Evolutionary conservation across 345 rosid genomes (phyloP), one percentile per base, ranked within the genome.

Genomic region (Moricandia moricandioides): DNA sequence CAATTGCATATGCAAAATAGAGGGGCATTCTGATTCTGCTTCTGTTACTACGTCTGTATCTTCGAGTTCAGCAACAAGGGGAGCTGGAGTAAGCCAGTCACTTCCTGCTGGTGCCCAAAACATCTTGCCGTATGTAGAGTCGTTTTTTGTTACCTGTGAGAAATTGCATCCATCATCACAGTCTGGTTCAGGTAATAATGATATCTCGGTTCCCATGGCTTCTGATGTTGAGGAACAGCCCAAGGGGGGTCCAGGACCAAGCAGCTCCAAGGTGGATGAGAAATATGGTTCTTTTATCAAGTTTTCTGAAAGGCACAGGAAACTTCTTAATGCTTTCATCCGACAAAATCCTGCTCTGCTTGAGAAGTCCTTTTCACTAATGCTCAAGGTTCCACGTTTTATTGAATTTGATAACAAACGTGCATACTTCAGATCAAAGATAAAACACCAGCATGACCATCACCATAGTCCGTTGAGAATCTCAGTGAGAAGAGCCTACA

Each of bases 21-120:
- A 94, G 88, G 85, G 83, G 80, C 89, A 72, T 82, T 86, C 96
- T 55, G 97, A 94, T 63, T 83, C 95, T 62, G 66, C 79, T 4
- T 61, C 89, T 43, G 17, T 56, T 37, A 59, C 72, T 29, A 29
- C 66, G 40, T 45, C 88, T 40, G 40, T 86, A 11, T 74, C 86
- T 24, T 84, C 70, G 82, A 68, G 84, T 68, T 83, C 96, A 18
- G 72, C 84, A 12, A 71, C 87, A 11, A 83, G 80, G 67, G 81
- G 85, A 37, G 84, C 93, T 75, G 86, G 89, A 81, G 83, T 80
- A 33, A 87, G 76, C 65, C 85, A 92, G 73, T 87, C 96, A 34
- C 93, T 94, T n/a, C 98, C 97, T 81, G 96, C 96, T 0, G 97
- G 98, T 40, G 83, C 97, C 81, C 98, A 94, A 84, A 94, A 94